Base-by-base conservation (phyloP, 2,329 filamentous ascomycete species). In the Apiospora koreana region DNA sequence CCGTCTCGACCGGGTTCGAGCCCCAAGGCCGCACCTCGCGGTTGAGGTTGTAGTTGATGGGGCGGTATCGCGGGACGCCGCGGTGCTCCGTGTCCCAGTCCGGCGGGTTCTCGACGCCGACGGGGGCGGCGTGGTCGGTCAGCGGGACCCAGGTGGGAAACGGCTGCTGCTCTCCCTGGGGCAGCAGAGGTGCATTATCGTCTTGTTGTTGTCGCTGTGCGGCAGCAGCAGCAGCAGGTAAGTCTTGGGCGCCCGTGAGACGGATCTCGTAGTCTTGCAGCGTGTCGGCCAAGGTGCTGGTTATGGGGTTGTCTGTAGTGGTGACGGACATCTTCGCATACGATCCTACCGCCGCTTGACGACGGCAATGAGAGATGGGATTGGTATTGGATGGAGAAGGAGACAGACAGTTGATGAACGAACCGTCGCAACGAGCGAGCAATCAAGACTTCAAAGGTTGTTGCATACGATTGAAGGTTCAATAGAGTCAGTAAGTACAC, bases 201-300 rank as follows among this genome's bases (percentile, higher is more conserved):
- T 28, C 42, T 21, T 18, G 54, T n/a, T 38, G 54, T 23, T 9
- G 21, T 25, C n/a, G n/a, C n/a, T n/a, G n/a, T n/a, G n/a, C n/a
- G n/a, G n/a, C n/a, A n/a, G n/a, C n/a, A n/a, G 28, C 38, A n/a
- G 64, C 64, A 10, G 64, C n/a, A 12, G 72, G 70, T 35, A 74
- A 65, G 43, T 70, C 69, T 31, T 69, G 48, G 35, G 70, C 70
- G 45, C 69, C 69, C n/a, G 72, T 74, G 62, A 77, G 71, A 7
- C 71, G 74, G 68, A 80, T 74, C 23, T 77, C 75, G 71, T 80
- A 79, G 72, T 80, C 77, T 28, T 73, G 71, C 14, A 79, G 73
- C 16, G 73, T 72, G 45, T 74, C 68, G 31, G 69, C 54, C n/a
- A 74, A 50, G 16, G 72, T 72, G 31, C 72, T 75, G 10, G 73